Conservation (phyloP, 768 basidiomycete genomes). For the Tulasnella sp. region DNA sequence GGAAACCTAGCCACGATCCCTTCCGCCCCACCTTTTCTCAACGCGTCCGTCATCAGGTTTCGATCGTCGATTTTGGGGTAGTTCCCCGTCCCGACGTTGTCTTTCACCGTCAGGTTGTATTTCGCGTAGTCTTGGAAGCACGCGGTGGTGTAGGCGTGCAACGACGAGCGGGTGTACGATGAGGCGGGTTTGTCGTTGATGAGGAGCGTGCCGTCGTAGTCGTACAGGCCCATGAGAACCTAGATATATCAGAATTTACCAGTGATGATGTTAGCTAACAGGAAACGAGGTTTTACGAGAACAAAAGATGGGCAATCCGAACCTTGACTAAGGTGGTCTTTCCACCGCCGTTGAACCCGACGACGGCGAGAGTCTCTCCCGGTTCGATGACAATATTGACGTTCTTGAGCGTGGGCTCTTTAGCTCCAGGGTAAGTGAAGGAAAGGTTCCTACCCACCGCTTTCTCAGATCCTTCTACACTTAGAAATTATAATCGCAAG, state of each 20-base stretch:
- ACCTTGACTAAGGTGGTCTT: constrained; percentile 13
- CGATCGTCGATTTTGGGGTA: constrained; percentile 49
- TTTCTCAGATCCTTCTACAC: too few relatives aligned
- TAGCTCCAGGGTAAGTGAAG: constrained; percentile 71
- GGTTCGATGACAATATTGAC: constrained; percentile 59
- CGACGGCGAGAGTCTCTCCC: constrained; percentile 76
- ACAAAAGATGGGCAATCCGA: too few relatives aligned
- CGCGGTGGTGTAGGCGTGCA: constrained; percentile 60
- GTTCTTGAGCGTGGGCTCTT: constrained; percentile 53
- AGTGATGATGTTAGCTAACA: too few relatives aligned
- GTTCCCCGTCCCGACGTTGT: constrained; percentile 83
- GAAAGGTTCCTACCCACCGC: constrained; percentile 48
- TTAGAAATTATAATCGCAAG: too few relatives aligned
- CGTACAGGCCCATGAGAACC: constrained; percentile 63
- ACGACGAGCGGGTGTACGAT: constrained; percentile 52
- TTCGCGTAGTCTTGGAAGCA: constrained; percentile 82
- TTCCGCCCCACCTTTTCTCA: constrained; percentile 61
- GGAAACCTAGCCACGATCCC: constrained; percentile 53
- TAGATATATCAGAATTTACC: constrained; percentile 54
- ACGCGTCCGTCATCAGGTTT: constrained; percentile 48
- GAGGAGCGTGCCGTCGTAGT: constrained; percentile 60
- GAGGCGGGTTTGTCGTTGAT: constrained; percentile 64
- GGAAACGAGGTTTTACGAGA: too few relatives aligned
- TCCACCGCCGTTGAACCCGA: constrained; percentile 33
- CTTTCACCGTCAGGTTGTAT: constrained; percentile 56